These are phyloP conservation scores for Colletotrichum filicis DNA, from an alignment of 2,329 filamentous ascomycete genomes.

Conservation along the genomic window DNA sequence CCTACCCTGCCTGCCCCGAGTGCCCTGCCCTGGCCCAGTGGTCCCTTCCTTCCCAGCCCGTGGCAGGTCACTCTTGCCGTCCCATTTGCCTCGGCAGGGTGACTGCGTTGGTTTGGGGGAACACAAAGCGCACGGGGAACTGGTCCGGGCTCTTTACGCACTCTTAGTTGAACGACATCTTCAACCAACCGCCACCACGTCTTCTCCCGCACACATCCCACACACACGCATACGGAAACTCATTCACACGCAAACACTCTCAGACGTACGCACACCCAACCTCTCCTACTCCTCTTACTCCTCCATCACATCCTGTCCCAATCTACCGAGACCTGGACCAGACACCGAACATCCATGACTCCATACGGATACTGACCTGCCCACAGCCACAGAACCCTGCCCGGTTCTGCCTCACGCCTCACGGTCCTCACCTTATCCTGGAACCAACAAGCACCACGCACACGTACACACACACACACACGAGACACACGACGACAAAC, in stretches of 20 bases:
- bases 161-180: conserved; percentile 35
- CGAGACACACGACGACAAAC: background rate
- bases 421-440: background rate
- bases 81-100: conserved; percentile 15
- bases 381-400: background rate
- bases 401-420: background rate
- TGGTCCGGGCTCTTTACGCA: conserved; percentile 22
- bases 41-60: background rate
- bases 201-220: background rate
- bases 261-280: background rate
- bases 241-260: background rate
- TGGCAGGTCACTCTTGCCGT: conserved; percentile 12
- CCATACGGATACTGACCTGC: background rate
- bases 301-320: conserved; percentile 8
- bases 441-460: conserved; percentile 1
- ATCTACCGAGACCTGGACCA: background rate
- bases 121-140: conserved; percentile 24
- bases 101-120: conserved; percentile 12
- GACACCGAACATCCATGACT: background rate
- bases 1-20: background rate
- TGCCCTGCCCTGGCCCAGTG: background rate
- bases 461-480: background rate
- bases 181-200: conserved; percentile 24
- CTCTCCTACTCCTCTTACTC: background rate
- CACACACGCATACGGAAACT: too few relatives aligned